phyloP scores from a whole-genome alignment of 345 rosid genomes.

The Eucalyptus rudis region DNA sequence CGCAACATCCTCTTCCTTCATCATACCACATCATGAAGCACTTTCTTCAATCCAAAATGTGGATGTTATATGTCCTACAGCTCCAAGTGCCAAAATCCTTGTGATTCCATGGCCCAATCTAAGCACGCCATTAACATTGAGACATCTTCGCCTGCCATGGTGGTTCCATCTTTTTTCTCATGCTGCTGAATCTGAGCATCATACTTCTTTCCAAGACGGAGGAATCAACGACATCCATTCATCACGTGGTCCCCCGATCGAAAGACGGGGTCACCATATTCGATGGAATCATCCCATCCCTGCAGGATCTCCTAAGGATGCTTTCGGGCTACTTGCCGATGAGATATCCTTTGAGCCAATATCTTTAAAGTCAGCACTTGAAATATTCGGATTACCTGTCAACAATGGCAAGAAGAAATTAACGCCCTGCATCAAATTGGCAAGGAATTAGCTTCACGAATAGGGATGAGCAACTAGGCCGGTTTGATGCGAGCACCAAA shows the following conservation, averaged over 20 bases:
- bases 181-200: neutral
- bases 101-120: neutral
- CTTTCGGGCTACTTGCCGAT: neutral
- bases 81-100: neutral
- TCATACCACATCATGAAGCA: neutral
- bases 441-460: neutral
- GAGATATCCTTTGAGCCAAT: neutral
- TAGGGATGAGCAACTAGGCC: neutral
- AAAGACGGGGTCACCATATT: neutral
- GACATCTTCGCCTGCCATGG: neutral
- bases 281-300: neutral
- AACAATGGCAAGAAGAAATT: neutral
- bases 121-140: neutral
- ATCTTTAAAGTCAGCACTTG: neutral
- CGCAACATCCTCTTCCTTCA: neutral
- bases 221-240: no score
- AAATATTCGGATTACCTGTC: neutral
- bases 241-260: no score
- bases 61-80: neutral
- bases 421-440: neutral
- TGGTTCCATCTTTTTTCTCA: neutral
- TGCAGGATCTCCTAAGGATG: neutral
- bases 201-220: no score
- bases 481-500: neutral
- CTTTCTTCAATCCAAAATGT: neutral